phyloP scores from a whole-genome alignment of 2,329 filamentous ascomycete genomes.

The Ascochyta rabiei region DNA sequence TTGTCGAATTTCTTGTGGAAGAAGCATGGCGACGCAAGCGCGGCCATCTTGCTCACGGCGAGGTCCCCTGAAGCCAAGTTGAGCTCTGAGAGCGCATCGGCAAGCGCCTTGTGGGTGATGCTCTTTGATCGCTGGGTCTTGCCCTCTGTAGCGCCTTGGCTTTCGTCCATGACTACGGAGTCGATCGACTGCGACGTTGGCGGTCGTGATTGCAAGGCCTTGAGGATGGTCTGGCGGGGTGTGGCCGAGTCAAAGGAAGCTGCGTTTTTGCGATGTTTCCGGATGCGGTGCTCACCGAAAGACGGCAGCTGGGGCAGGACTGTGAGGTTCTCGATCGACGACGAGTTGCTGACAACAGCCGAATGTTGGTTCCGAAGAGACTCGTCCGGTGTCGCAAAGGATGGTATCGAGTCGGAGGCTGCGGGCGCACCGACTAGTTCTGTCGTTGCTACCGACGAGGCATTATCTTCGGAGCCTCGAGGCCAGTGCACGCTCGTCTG shows the following conservation, averaged over 20 bases:
- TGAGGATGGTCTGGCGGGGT: constrained; percentile 81
- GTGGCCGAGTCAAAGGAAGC: constrained; percentile 66
- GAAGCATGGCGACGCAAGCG: constrained; percentile 91
- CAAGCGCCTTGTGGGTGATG: constrained; percentile 62
- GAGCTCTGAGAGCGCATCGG: constrained; percentile 61
- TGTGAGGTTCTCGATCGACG: constrained; percentile 46
- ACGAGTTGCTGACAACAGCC: constrained; percentile 35
- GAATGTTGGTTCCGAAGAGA: constrained; percentile 24
- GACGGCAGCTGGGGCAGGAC: constrained; percentile 41
- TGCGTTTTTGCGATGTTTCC: constrained; percentile 49
- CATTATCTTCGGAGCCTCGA: constrained; percentile 34
- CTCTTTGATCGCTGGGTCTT: constrained; percentile 38
- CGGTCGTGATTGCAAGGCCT: constrained; percentile 72
- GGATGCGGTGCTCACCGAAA: constrained; percentile 46
- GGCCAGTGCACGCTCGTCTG: constrained; percentile 33
- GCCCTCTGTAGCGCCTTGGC: constrained; percentile 45
- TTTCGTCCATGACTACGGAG: constrained; percentile 61
- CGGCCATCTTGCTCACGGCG: constrained; percentile 59
- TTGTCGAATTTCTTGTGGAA: constrained; percentile 98
- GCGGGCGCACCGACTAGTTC: constrained; percentile 37
- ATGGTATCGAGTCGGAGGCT: constrained; percentile 22
- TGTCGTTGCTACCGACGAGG: constrained; percentile 34
- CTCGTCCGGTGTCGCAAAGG: constrained; percentile 36
- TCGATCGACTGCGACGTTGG: constrained; percentile 65
- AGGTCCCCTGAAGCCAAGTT: constrained; percentile 54